Evolutionary conservation across 2,329 filamentous ascomycete genomes (phyloP).

Genomic region (Botrytis cinerea): DNA sequence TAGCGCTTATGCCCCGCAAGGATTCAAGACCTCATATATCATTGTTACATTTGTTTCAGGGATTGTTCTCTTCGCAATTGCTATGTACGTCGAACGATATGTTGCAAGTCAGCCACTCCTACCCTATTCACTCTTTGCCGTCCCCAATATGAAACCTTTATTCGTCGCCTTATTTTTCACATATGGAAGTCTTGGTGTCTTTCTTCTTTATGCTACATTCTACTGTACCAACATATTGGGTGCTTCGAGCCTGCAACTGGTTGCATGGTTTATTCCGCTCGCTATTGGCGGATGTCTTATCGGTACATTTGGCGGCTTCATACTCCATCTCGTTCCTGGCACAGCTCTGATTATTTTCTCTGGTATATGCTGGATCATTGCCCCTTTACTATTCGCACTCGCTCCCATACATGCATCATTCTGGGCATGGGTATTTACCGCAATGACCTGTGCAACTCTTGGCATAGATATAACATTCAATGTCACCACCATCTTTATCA

Average conservation of each 20-base stretch:
- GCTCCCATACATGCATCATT: slow-evolving; percentile 47
- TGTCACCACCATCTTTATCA: slow-evolving; percentile 73
- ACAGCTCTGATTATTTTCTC: slow-evolving; percentile 53
- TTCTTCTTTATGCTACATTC: slow-evolving; percentile 66
- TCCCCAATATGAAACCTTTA: slow-evolving; percentile 67
- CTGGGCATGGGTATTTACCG: slow-evolving; percentile 72
- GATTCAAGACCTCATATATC: slow-evolving; percentile 72
- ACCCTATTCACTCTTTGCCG: slow-evolving; percentile 65
- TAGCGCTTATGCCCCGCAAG: slow-evolving; percentile 63
- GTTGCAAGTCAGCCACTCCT: slow-evolving; percentile 67
- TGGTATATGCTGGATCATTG: slow-evolving; percentile 50
- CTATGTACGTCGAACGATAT: slow-evolving; percentile 73
- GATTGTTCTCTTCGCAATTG: slow-evolving; percentile 55
- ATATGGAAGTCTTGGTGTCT: slow-evolving; percentile 68
- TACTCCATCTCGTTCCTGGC: slow-evolving; percentile 47
- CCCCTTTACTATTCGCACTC: slow-evolving; percentile 53
- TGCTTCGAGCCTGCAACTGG: slow-evolving; percentile 55
- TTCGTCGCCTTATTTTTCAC: slow-evolving; percentile 60
- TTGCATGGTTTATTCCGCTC: slow-evolving; percentile 60
- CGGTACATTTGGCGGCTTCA: slow-evolving; percentile 62
- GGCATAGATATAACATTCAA: slow-evolving; percentile 75
- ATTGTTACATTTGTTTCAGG: slow-evolving; percentile 64
- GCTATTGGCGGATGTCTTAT: slow-evolving; percentile 59
- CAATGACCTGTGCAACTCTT: slow-evolving; percentile 66
- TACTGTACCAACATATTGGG: slow-evolving; percentile 60